Evolutionary conservation across 2,329 filamentous ascomycete genomes (phyloP).

Genomic region (Dothideomycetes sp.): DNA sequence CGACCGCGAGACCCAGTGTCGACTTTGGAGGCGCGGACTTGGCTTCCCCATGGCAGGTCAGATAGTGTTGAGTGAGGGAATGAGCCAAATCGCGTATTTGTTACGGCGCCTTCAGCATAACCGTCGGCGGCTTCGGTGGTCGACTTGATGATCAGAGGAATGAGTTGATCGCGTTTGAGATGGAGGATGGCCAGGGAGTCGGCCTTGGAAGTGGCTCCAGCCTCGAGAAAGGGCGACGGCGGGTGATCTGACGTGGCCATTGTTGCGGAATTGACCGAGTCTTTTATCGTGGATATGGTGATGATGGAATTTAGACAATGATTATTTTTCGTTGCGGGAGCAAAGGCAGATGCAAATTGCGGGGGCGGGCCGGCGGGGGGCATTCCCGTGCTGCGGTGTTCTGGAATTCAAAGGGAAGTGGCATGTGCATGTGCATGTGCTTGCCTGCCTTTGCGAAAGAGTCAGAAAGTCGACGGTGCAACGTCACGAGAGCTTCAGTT

Average conservation of each 20-base stretch:
- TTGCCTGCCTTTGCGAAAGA: neutral
- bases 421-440: neutral
- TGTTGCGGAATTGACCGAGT: neutral
- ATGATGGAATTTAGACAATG: neutral
- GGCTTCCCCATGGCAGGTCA: constrained; percentile 77
- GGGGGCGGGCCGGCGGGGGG: neutral
- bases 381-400: neutral
- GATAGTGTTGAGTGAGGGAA: constrained; percentile 47
- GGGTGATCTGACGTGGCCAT: constrained; percentile 9
- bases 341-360: constrained; percentile 2
- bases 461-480: too few relatives aligned
- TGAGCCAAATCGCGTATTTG: constrained; percentile 91
- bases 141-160: constrained; percentile 55
- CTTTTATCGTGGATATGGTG: too few relatives aligned
- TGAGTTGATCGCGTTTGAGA: constrained; percentile 75
- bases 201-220: constrained; percentile 51
- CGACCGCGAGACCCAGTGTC: constrained; percentile 78
- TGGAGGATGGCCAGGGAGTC: constrained; percentile 73
- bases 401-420: neutral
- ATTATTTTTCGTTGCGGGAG: constrained; percentile 6
- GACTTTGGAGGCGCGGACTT: constrained; percentile 79
- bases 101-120: constrained; percentile 39
- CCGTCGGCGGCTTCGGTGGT: constrained; percentile 33
- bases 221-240: constrained; percentile 69
- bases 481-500: too few relatives aligned